Base-by-base conservation (phyloP, 257 asterid species). In the Penstemon newberryi region DNA sequence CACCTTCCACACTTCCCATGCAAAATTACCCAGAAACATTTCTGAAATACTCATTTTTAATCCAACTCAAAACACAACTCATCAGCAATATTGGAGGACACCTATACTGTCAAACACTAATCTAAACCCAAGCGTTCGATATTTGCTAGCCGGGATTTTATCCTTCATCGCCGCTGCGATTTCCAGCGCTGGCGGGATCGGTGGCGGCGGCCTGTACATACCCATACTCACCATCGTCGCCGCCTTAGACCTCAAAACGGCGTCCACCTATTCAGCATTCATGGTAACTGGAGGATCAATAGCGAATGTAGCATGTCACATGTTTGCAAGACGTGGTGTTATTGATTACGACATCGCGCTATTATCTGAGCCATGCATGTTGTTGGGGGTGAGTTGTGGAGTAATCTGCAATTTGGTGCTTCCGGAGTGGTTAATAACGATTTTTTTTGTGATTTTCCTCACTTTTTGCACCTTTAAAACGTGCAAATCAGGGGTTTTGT, bases 131-230 rank as follows among this genome's bases (percentile, higher is more conserved):
- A 45, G 19, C 13, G 12, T 63, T 37, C 83, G 68, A 1, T 49
- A 73, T n/a, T 42, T 79, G 49, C 55, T 81, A 44, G 72, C 95
- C 38, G 89, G 86, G 8, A 36, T 70, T 4, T 70, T 89, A 4
- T 80, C 90, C 67, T 89, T 82, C 73, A 1, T 77, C 49, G 94
- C 96, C 36, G 84, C 96, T 49, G 81, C 85, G 0, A 76, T 92
- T 36, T 92, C 98, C 42, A 84, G 96, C 75, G 96, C 94, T 18
- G 96, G 96, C 2, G 98, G 98, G 13, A 78, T 89, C 36, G 98
- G 98, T 18, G 96, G 98, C 39, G 96, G 96, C 15, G 96, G 94
- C 4, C 41, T 91, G 0, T 91, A 73, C 86, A 54, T 89, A 40
- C 96, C 98, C 5, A 87, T 91, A 13, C 83, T 89, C 49, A 81